A percentile compares a stretch with the other conserved stretches of the same genome.
phyloP scores from a whole-genome alignment of 2,329 filamentous ascomycete genomes.

The Pseudonectria buxi region DNA sequence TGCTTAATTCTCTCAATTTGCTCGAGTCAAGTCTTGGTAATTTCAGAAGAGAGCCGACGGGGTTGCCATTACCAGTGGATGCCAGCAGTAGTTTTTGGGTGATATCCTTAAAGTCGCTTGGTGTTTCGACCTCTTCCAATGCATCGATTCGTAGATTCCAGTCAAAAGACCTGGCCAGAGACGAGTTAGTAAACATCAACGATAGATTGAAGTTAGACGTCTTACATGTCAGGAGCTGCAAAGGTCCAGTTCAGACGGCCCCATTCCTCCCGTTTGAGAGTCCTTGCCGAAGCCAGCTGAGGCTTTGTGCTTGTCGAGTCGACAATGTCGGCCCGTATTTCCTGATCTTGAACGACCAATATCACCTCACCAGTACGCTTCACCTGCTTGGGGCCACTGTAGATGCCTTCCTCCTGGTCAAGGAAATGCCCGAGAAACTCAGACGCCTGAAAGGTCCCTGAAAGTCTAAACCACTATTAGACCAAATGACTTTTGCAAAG shows the following conservation, averaged over 20 bases:
- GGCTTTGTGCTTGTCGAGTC: constrained; percentile 4
- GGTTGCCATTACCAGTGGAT: background rate
- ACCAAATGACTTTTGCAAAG: background rate
- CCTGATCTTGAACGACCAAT: constrained; percentile 11
- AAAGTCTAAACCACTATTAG: constrained; percentile 13
- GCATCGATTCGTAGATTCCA: constrained; percentile 29
- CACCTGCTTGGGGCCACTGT: constrained; percentile 6
- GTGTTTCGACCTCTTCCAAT: constrained; percentile 13
- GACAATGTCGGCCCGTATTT: constrained; percentile 17
- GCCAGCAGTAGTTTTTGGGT: constrained; percentile 16
- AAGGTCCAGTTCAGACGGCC: constrained; percentile 26
- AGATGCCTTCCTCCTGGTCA: constrained; percentile 9
- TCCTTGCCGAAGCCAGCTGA: constrained; percentile 17
- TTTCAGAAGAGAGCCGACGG: constrained; percentile 4
- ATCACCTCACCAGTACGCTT: constrained; percentile 14
- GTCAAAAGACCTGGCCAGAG: constrained; percentile 23
- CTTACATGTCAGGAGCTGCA: constrained; percentile 30
- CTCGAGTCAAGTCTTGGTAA: constrained; percentile 8
- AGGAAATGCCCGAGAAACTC: constrained; percentile 11
- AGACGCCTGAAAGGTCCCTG: constrained; percentile 7
- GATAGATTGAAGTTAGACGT: background rate
- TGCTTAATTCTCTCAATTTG: constrained; percentile 5
- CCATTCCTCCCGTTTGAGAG: constrained; percentile 15
- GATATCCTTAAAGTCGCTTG: constrained; percentile 13
- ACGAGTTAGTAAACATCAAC: constrained; percentile 5